Percentiles rank a stretch among this genome's conserved stretches.
phyloP scores from a whole-genome alignment of 805 yeast genomes.

The Metschnikowia colocasiae region DNA sequence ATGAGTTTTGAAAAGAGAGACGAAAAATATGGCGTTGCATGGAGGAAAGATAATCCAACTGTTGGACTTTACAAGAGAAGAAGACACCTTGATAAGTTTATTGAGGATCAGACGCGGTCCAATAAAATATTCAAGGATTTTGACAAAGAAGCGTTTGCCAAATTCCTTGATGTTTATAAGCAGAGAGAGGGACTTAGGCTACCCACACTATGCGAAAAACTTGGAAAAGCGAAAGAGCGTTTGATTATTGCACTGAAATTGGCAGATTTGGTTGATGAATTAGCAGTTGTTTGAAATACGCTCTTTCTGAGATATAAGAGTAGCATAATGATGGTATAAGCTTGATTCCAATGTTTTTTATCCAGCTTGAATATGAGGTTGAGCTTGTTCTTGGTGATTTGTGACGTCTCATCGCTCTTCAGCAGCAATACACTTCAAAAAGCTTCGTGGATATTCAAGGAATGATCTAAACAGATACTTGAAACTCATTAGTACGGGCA shows the following conservation, averaged over 20 bases:
- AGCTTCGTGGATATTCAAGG: too few species aligned
- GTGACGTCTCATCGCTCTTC: too few species aligned
- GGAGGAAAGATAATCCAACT: slow-evolving; percentile 2
- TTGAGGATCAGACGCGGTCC: neutral
- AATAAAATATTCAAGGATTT: neutral
- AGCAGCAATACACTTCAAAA: too few species aligned
- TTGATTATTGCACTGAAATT: neutral
- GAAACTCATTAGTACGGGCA: too few species aligned
- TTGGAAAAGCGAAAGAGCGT: neutral
- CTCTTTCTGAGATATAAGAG: too few species aligned
- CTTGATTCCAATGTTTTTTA: too few species aligned
- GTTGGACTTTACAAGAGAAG: slow-evolving; percentile 1
- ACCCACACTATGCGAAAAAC: neutral
- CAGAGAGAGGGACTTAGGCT: neutral
- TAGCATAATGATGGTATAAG: too few species aligned
- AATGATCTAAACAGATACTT: too few species aligned
- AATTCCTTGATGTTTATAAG: neutral
- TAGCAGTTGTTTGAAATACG: neutral
- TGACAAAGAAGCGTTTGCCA: neutral
- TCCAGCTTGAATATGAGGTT: too few species aligned
- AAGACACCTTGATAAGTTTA: neutral
- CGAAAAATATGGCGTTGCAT: neutral
- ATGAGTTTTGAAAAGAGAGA: neutral
- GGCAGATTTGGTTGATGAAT: neutral
- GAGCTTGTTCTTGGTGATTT: too few species aligned